These are phyloP conservation scores for Megacollybia marginata DNA, from an alignment of 768 basidiomycete species.

Conservation along the genomic window DNA sequence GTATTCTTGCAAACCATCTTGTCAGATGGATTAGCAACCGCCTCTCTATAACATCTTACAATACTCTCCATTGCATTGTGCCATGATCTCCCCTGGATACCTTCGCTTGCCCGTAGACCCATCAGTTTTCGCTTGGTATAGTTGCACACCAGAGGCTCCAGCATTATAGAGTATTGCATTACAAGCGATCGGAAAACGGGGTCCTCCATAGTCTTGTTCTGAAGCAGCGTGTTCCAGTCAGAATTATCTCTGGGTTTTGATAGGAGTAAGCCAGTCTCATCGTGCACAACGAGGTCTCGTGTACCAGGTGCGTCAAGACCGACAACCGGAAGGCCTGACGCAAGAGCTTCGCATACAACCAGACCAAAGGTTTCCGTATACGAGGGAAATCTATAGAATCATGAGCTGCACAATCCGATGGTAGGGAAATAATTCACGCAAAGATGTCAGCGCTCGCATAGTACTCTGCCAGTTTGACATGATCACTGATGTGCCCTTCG, in stretches of 20 bases:
- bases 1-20: too few relatives aligned
- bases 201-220: background rate
- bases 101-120: background rate
- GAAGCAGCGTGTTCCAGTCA: background rate
- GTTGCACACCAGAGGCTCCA: background rate
- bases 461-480: slow-evolving; percentile 24
- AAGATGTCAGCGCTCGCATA: slow-evolving; percentile 37
- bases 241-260: background rate
- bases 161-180: background rate
- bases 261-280: background rate
- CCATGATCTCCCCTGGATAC: background rate
- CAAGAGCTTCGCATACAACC: slow-evolving; percentile 35
- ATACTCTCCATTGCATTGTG: background rate
- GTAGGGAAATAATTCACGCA: slow-evolving; percentile 2
- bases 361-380: slow-evolving; percentile 28
- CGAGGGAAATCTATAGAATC: slow-evolving; percentile 7
- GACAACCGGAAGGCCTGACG: slow-evolving; percentile 35
- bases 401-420: background rate
- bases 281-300: background rate
- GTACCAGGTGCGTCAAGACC: background rate
- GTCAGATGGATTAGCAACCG: background rate
- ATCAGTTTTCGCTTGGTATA: background rate
- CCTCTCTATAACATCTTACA: background rate
- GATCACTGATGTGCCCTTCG: slow-evolving; percentile 26
- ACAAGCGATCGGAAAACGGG: background rate